Evolutionary conservation across 441 rosid species (phyloP).

Genomic region (Aleurites moluccanus): DNA sequence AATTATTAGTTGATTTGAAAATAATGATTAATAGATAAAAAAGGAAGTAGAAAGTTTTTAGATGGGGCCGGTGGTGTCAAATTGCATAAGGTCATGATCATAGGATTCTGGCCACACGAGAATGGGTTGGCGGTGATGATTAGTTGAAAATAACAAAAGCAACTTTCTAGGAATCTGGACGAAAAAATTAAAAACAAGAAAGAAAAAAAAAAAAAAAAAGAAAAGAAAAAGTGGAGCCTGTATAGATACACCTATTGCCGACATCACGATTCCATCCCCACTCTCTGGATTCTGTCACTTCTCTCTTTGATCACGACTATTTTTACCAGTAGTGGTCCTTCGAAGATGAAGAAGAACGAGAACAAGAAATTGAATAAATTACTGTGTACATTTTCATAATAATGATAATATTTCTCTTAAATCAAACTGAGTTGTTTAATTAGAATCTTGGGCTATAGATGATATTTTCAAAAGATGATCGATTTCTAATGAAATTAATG

Average conservation of each 20-base stretch:
- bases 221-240: conserved; percentile 32
- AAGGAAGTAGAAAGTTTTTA: neutral
- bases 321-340: conserved; percentile 42
- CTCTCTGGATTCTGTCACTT: conserved; percentile 24
- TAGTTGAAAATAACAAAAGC: conserved; percentile 46
- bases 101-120: conserved; percentile 36
- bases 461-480: too few relatives aligned
- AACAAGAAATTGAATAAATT: too few relatives aligned
- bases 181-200: neutral
- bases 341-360: neutral
- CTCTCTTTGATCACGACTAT: conserved; percentile 6
- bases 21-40: neutral
- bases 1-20: neutral
- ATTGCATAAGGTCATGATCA: conserved; percentile 37
- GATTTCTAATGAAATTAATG: too few relatives aligned
- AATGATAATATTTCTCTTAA: too few relatives aligned
- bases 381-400: too few relatives aligned
- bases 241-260: conserved; percentile 16
- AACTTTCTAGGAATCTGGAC: conserved; percentile 48
- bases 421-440: too few relatives aligned
- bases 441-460: too few relatives aligned
- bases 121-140: conserved; percentile 48
- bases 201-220: conserved; percentile 16
- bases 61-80: conserved; percentile 27
- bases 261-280: conserved; percentile 37